Evolutionary conservation across 2,329 filamentous ascomycete species (phyloP).

Genomic region (Xylariaceae sp.): DNA sequence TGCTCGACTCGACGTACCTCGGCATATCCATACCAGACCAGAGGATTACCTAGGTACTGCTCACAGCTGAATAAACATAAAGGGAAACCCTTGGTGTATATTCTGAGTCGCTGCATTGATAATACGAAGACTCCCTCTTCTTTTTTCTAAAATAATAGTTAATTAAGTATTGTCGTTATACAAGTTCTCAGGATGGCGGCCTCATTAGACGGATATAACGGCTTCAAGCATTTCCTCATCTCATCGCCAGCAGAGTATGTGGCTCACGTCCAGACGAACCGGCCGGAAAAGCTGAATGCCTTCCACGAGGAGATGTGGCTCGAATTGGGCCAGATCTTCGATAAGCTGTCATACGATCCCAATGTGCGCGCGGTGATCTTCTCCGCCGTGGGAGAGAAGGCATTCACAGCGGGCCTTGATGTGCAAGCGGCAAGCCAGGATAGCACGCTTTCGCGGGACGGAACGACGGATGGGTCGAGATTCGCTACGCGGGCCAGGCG

Average conservation of each 20-base stretch:
- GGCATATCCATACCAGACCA: not conserved
- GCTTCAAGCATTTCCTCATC: constrained; percentile 67
- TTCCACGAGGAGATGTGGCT: constrained; percentile 84
- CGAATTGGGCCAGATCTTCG: constrained; percentile 71
- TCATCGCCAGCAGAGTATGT: constrained; percentile 69
- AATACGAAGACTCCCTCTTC: not conserved
- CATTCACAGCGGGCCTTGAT: constrained; percentile 84
- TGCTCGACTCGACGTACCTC: constrained; percentile 3
- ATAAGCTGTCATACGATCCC: constrained; percentile 64
- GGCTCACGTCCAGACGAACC: constrained; percentile 89
- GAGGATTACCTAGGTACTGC: not conserved
- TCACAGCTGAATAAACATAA: not conserved
- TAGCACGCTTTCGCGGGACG: constrained; percentile 39
- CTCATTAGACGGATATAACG: constrained; percentile 37
- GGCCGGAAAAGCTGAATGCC: constrained; percentile 80
- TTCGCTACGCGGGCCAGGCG: constrained; percentile 58
- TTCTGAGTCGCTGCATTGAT: too few species aligned
- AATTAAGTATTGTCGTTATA: not conserved
- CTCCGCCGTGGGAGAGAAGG: constrained; percentile 74
- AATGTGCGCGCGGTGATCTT: constrained; percentile 73
- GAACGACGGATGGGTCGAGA: constrained; percentile 56
- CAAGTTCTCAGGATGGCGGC: constrained; percentile 17
- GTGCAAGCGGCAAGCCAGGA: constrained; percentile 64
- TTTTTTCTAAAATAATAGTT: not conserved
- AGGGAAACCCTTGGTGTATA: not conserved